A percentile compares a stretch with the other conserved stretches of the same genome.
These are phyloP conservation scores for Kodamaea hsintzibuensis DNA, from an alignment of 805 yeast genomes.

Conservation along the genomic window DNA sequence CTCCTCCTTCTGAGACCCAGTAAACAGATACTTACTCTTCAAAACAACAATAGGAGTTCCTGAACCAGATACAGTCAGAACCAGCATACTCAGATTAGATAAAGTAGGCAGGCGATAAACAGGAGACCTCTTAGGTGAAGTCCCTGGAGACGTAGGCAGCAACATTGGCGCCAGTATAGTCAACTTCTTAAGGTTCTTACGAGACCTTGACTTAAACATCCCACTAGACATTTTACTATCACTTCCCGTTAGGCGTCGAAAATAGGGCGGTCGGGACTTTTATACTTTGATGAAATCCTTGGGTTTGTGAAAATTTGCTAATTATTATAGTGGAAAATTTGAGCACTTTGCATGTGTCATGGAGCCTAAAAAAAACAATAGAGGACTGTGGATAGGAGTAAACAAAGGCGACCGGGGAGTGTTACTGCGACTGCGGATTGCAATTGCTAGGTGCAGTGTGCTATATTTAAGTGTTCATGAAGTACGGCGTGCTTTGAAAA, in stretches of 20 bases:
- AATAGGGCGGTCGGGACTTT: background rate
- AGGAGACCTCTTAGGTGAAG: constrained; percentile 8
- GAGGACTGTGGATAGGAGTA: background rate
- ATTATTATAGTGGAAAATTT: background rate
- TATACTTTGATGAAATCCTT: background rate
- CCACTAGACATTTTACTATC: constrained; percentile 20
- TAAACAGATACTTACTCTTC: constrained; percentile 32
- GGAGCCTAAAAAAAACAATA: background rate
- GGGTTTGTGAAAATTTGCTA: constrained; percentile 3
- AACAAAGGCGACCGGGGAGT: background rate
- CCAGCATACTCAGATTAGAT: background rate
- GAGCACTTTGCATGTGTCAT: background rate
- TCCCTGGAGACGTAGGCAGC: constrained; percentile 6
- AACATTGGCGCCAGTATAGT: constrained; percentile 26
- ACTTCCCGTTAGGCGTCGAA: background rate
- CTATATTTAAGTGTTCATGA: background rate
- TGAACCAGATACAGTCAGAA: background rate
- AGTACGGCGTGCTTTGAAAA: background rate
- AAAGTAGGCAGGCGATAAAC: constrained; percentile 12
- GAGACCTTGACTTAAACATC: constrained; percentile 27
- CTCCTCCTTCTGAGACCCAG: constrained; percentile 28
- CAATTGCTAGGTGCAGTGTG: background rate
- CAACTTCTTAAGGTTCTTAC: constrained; percentile 26
- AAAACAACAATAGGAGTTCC: constrained; percentile 25
- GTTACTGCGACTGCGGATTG: too few species aligned